These are phyloP conservation scores for Isoetes taiwanensis DNA, from an alignment of 75 land plant genomes.

Conservation along the genomic window DNA sequence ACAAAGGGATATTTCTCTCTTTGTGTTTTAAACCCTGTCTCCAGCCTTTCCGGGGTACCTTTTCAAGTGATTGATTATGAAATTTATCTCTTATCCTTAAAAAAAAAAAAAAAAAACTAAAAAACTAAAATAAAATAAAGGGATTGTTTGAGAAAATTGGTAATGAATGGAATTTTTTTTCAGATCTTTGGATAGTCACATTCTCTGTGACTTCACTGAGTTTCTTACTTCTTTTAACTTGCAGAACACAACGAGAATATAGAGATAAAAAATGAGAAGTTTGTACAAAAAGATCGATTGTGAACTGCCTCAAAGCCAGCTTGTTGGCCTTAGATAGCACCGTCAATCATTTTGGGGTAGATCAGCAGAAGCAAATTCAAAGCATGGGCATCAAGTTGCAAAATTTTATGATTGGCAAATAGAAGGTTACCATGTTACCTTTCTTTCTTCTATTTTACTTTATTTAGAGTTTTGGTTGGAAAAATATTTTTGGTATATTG, in stretches of 20 bases:
- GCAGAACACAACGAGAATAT: constrained; percentile 64
- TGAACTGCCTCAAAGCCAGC: constrained; percentile 39
- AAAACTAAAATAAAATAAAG: too few relatives aligned
- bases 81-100: too few relatives aligned
- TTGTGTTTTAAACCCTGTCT: too few relatives aligned
- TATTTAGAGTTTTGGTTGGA: background rate
- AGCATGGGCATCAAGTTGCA: constrained; percentile 47
- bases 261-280: constrained; percentile 40
- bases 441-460: background rate
- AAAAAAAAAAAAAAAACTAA: too few relatives aligned
- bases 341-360: constrained; percentile 30
- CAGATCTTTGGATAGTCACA: background rate
- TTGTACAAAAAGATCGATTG: constrained; percentile 46
- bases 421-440: constrained; percentile 31
- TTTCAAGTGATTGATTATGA: too few relatives aligned
- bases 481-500: background rate
- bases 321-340: constrained; percentile 34
- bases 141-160: constrained; percentile 76
- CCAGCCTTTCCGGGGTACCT: too few relatives aligned
- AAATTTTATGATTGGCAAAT: constrained; percentile 35
- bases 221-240: background rate
- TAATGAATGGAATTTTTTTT: constrained; percentile 1
- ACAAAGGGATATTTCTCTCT: too few relatives aligned
- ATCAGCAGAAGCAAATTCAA: constrained; percentile 52
- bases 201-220: background rate